Percentiles rank a stretch among this genome's conserved stretches.
These are phyloP conservation scores for Colletotrichum neosansevieriae DNA, from an alignment of 2,329 filamentous ascomycete species.

Conservation along the genomic window DNA sequence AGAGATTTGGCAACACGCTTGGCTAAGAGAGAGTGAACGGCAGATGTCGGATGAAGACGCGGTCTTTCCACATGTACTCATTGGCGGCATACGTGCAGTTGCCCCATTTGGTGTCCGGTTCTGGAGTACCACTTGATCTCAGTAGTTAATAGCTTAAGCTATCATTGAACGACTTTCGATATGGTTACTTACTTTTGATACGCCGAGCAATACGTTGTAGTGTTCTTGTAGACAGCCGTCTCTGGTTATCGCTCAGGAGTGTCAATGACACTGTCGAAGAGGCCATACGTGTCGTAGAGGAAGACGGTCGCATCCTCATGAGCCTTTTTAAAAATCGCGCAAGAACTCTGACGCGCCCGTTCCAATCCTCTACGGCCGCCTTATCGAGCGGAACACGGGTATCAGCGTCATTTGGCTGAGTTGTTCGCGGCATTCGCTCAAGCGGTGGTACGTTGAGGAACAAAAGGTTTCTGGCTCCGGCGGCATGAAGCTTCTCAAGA, in stretches of 20 bases:
- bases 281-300: constrained; percentile 8
- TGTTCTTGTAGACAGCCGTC: constrained; percentile 9
- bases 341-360: not conserved
- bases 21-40: not conserved
- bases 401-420: constrained; percentile 1
- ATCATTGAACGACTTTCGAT: too few species aligned
- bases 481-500: constrained; percentile 57
- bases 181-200: not conserved
- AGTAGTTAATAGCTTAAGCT: too few species aligned
- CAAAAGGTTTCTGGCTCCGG: constrained; percentile 64
- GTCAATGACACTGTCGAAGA: constrained; percentile 14
- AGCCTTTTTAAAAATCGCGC: not conserved
- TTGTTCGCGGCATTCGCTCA: constrained; percentile 42
- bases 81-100: not conserved
- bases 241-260: not conserved
- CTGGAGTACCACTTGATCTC: not conserved
- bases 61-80: constrained; percentile 2
- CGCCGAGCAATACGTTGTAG: not conserved
- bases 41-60: not conserved
- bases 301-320: constrained; percentile 9
- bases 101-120: constrained; percentile 11
- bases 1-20: not conserved
- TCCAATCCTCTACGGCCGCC: constrained; percentile 20
- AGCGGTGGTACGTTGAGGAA: constrained; percentile 65
- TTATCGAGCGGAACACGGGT: not conserved